Percentiles rank a stretch among this genome's conserved stretches.
These are phyloP conservation scores for Backusella circina DNA, from an alignment of 192 early-diverging fungal genomes.

Conservation along the genomic window DNA sequence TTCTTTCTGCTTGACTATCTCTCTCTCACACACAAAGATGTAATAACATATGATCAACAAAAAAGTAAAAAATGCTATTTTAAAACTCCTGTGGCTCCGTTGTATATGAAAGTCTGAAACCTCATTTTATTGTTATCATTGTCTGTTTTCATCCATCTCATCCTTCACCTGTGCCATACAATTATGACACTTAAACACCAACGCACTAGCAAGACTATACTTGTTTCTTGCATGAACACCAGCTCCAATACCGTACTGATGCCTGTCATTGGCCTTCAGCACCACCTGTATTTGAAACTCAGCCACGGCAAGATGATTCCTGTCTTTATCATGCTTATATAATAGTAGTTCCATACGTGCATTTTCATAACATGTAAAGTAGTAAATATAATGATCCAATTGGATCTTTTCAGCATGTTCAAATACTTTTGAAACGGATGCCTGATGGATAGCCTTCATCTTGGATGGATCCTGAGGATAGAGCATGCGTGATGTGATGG, in stretches of 20 bases:
- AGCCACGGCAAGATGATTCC: conserved; percentile 34
- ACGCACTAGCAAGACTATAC: conserved; percentile 60
- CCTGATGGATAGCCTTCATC: not conserved
- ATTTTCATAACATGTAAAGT: conserved; percentile 54
- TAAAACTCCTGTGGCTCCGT: not conserved
- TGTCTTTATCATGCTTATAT: not conserved
- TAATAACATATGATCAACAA: not conserved
- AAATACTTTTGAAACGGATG: conserved; percentile 43
- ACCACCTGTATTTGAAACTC: conserved; percentile 49
- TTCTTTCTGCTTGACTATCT: not conserved
- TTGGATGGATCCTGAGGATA: not conserved
- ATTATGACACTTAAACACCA: conserved; percentile 60
- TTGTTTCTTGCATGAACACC: conserved; percentile 51
- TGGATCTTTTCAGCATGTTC: conserved; percentile 48
- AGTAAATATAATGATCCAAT: conserved; percentile 61
- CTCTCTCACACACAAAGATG: not conserved
- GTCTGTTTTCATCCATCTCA: not conserved
- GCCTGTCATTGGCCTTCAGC: conserved; percentile 35
- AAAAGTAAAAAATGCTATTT: not conserved
- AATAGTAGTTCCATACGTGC: conserved; percentile 46
- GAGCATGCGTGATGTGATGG: conserved; percentile 56
- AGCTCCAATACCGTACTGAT: conserved; percentile 10
- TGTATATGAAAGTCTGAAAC: not conserved
- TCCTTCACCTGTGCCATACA: conserved; percentile 7
- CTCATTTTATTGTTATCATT: not conserved